Evolutionary conservation across 2,329 filamentous ascomycete genomes (phyloP).

Genomic region (Claviceps fusiformis): DNA sequence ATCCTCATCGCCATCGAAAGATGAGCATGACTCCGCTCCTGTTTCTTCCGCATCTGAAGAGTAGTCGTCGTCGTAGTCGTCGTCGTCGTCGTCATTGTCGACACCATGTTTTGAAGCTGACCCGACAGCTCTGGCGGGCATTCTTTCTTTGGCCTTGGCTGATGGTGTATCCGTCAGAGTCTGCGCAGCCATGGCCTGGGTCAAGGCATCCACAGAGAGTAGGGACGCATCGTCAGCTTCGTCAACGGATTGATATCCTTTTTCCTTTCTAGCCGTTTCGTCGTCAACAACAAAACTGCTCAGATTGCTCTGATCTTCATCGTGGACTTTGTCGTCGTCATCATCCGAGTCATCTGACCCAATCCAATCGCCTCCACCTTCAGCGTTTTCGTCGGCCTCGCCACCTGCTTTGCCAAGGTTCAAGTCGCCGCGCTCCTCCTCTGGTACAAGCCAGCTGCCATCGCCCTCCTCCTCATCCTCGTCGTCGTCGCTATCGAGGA

Average conservation of each 20-base stretch:
- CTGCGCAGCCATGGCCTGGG: conserved; percentile 23
- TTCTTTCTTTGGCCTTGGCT: not conserved
- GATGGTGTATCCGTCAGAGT: conserved; percentile 17
- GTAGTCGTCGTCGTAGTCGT: conserved; percentile 8
- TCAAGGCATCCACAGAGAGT: conserved; percentile 22
- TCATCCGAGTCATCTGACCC: conserved; percentile 53
- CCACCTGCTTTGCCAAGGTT: conserved; percentile 69
- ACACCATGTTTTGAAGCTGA: conserved; percentile 19
- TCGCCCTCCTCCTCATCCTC: conserved; percentile 58
- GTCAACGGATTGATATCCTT: conserved; percentile 13
- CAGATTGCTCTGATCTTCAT: conserved; percentile 32
- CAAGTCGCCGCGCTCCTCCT: conserved; percentile 45
- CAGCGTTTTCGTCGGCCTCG: conserved; percentile 74
- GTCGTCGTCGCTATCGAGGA: conserved; percentile 55
- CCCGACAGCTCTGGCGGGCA: conserved; percentile 11
- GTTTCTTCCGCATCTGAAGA: conserved; percentile 21
- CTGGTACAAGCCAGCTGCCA: conserved; percentile 68
- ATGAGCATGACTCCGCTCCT: conserved; percentile 25
- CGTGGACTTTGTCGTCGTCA: conserved; percentile 37
- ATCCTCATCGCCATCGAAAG: conserved; percentile 14
- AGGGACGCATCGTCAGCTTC: conserved; percentile 20
- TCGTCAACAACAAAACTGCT: conserved; percentile 44
- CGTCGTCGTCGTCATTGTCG: too few species aligned
- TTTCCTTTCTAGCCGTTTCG: conserved; percentile 24
- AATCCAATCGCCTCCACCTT: conserved; percentile 72